These are phyloP conservation scores for Isatis lusitanica DNA, from an alignment of 441 rosid genomes.

Conservation along the genomic window DNA sequence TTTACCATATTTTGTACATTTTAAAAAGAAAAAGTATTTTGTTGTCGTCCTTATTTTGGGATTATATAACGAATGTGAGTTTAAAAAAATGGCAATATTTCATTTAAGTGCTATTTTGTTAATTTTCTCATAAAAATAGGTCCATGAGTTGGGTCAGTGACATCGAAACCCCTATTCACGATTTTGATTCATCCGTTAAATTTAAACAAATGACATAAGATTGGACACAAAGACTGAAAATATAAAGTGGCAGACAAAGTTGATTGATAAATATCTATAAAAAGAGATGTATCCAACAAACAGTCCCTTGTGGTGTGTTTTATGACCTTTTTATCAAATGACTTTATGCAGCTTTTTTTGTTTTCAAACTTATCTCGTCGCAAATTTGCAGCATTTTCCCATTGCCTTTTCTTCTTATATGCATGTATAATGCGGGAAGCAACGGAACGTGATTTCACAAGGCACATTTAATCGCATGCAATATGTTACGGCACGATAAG, in stretches of 20 bases:
- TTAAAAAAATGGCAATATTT: slow-evolving; percentile 5
- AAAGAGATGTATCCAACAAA: slow-evolving; percentile 11
- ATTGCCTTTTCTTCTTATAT: not conserved
- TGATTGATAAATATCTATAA: slow-evolving; percentile 20
- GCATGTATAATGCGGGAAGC: not conserved
- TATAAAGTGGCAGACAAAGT: slow-evolving; percentile 33
- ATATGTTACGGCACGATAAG: not conserved
- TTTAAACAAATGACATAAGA: slow-evolving; percentile 9
- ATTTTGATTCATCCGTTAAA: not conserved
- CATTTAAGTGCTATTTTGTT: not conserved
- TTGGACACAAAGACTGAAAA: not conserved
- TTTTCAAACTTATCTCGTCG: slow-evolving; percentile 13
- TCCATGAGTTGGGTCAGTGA: not conserved
- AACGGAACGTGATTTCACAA: not conserved
- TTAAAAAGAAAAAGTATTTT: not conserved
- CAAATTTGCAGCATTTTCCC: not conserved
- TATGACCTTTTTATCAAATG: slow-evolving; percentile 14
- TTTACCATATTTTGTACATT: slow-evolving; percentile 35
- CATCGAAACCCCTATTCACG: not conserved
- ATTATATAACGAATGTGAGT: slow-evolving; percentile 20
- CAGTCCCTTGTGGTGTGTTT: slow-evolving; percentile 34
- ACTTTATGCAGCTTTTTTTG: slow-evolving; percentile 33
- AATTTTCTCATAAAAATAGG: not conserved
- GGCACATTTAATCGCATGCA: not conserved
- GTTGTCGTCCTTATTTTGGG: slow-evolving; percentile 21